Base-by-base conservation (phyloP, 1,284 basidiomycete species). In the Fomitiporia mediterranea region DNA sequence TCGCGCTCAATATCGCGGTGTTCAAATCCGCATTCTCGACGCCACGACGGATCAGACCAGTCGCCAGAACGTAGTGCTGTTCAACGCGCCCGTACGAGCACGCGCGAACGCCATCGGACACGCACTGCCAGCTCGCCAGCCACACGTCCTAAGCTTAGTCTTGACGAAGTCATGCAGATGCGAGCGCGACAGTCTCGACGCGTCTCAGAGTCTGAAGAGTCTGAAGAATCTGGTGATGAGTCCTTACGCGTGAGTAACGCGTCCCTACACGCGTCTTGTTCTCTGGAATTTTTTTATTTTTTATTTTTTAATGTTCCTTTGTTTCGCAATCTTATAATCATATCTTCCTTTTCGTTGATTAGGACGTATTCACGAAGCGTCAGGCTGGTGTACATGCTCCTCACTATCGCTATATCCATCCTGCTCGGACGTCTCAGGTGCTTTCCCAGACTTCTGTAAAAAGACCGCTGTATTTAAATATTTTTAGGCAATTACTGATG, bases 141-240 rank as follows among this genome's bases (percentile, higher is more conserved):
- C 3, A 15, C 44, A 13, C 58, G 58, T n/a, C 48, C 54, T 13
- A 60, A 56, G 43, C 49, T 48, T 28, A 60, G 55, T 34, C 58
- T 60, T 37, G 58, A 60, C 50, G 51, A 53, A 30, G 49, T 56
- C 49, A 60, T 60, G 58, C 53, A 60, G 43, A 48, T 60, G 49
- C 54, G 48, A 6, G 56, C 58, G 3, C 3, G 32, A 25, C 42
- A 53, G 17, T 53, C 54, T 11, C 54, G 55, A 56, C 58, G 58
- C 55, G 49, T 56, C 40, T 60, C 51, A 19, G 49, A 52, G 32
- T 60, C 58, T 30, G 58, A 60, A 25, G 58, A 60, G 21, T 60
- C 58, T 1, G 58, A 60, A 28, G 58, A 60, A 4, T 60, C 58
- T 42, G 58, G 42, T 2, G 54, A 56, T 17, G 55, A 53, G 30